Percentiles rank a stretch among this genome's conserved stretches.
Conservation (phyloP, 1,284 basidiomycete genomes). For the Pseudozyma thailandica region DNA sequence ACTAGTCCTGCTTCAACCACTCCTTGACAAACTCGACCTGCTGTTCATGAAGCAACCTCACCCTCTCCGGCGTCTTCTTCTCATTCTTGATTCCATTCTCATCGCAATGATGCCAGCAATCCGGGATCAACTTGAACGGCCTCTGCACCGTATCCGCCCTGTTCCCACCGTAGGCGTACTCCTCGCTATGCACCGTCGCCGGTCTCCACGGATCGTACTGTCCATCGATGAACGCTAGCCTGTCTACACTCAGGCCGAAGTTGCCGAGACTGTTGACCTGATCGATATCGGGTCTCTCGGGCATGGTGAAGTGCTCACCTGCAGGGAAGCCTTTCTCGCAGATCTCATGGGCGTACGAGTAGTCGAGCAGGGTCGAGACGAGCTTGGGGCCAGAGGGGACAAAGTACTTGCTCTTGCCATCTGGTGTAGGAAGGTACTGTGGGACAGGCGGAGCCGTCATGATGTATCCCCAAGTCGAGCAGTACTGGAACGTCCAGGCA, state of each 20-base stretch:
- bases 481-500: conserved; percentile 81
- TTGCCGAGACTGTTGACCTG: conserved; percentile 75
- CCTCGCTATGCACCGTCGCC: conserved; percentile 81
- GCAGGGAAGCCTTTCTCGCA: conserved; percentile 84
- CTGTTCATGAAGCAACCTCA: conserved; percentile 82
- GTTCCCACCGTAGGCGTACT: conserved; percentile 73
- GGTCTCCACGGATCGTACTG: conserved; percentile 88
- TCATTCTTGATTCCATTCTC: conserved; percentile 52
- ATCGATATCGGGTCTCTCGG: conserved; percentile 79
- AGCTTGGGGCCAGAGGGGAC: conserved; percentile 72
- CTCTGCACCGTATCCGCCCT: conserved; percentile 78
- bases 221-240: conserved; percentile 86
- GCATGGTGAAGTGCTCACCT: conserved; percentile 80
- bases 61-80: conserved; percentile 78
- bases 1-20: conserved; percentile 77
- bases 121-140: conserved; percentile 89
- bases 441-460: conserved; percentile 55
- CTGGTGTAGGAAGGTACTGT: conserved; percentile 19
- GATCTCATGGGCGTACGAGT: conserved; percentile 82
- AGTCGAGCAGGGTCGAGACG: conserved; percentile 78
- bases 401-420: conserved; percentile 37
- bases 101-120: conserved; percentile 60
- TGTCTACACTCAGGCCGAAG: conserved; percentile 77
- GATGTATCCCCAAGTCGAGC: conserved; percentile 95
- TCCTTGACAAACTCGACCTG: conserved; percentile 81